Base-by-base conservation (phyloP, 306 rosid genomes). In the Hippophae gyantsensis region DNA sequence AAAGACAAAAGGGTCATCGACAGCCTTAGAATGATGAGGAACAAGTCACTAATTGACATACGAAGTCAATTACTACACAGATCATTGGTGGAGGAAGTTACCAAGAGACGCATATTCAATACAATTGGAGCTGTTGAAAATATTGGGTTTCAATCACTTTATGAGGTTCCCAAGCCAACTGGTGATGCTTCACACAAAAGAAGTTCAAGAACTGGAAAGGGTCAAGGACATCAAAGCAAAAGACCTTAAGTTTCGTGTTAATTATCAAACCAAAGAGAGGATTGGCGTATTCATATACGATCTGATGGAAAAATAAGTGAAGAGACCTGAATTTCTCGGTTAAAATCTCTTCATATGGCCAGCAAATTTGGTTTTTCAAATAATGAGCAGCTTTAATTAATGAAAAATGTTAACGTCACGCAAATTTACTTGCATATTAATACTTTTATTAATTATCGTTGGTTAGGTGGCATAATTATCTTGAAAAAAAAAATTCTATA, bases 91-190 rank as follows among this genome's bases (percentile, higher is more conserved):
- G 83, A 84, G 52, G 87, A 84, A 77, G 57, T 86, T 14, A 52
- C 67, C 62, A 84, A 79, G 76, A 81, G 82, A 60, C 64, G 89
- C 42, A 44, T 79, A 76, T 84, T 60, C 58, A 79, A 87, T 54
- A 87, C 94, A 0, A 79, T 87, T 12, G 90, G 80, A 1, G 78
- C 87, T 26, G 60, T 87, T 58, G 87, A 79, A 72, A 75, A 82
- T 73, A 79, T 87, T 71, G 96, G 89, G 13, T 90, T 78, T 64
- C 81, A 72, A 32, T 32, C 38, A 32, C 38, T 32, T 32, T 32
- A 32, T 32, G 38, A 32, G 38, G 38, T 2, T 32, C 5, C 38
- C 38, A 32, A 32, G 38, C 4, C 38, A 32, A 32, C 3, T 0
- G 38, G 38, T 32, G 38, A 2, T 32, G 38, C 5, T 32, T 4